A percentile compares a stretch with the other conserved stretches of the same genome.
Conservation (phyloP, 805 yeast species). For the Candida oleophila region DNA sequence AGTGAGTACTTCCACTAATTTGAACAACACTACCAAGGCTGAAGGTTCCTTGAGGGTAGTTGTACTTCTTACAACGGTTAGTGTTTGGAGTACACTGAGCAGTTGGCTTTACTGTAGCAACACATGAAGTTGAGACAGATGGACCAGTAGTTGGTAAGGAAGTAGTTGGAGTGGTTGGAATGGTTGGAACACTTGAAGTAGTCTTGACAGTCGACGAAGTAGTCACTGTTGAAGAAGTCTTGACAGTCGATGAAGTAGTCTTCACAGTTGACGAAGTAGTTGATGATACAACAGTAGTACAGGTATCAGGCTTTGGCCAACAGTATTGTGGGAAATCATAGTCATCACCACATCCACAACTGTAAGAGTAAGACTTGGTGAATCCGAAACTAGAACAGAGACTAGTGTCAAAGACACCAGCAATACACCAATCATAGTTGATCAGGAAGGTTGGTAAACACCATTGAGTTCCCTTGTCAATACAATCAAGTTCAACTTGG, state of each 20-base stretch:
- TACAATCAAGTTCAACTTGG: slow-evolving; percentile 1
- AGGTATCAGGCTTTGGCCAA: slow-evolving; percentile 2
- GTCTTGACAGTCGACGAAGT: not conserved
- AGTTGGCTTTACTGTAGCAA: slow-evolving; percentile 1
- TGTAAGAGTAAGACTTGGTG: slow-evolving; percentile 1
- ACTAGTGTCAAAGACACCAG: not conserved
- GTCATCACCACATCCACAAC: slow-evolving; percentile 1
- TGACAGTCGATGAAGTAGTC: not conserved
- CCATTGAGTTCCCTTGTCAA: not conserved
- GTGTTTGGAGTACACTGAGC: not conserved
- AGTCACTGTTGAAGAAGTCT: not conserved
- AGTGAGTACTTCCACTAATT: not conserved
- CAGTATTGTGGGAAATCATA: slow-evolving; percentile 4
- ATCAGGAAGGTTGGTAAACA: slow-evolving; percentile 2
- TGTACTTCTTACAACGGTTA: not conserved
- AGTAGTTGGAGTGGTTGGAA: not conserved
- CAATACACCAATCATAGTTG: not conserved
- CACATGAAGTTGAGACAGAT: not conserved
- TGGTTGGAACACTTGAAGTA: not conserved
- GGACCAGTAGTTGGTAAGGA: not conserved
- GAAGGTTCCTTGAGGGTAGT: slow-evolving; percentile 1
- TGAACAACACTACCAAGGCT: not conserved
- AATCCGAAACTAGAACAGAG: not conserved
- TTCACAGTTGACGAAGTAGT: not conserved
- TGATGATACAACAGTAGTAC: no score